Evolutionary conservation across 2,329 filamentous ascomycete genomes (phyloP).

Genomic region (Setomelanomma holmii): DNA sequence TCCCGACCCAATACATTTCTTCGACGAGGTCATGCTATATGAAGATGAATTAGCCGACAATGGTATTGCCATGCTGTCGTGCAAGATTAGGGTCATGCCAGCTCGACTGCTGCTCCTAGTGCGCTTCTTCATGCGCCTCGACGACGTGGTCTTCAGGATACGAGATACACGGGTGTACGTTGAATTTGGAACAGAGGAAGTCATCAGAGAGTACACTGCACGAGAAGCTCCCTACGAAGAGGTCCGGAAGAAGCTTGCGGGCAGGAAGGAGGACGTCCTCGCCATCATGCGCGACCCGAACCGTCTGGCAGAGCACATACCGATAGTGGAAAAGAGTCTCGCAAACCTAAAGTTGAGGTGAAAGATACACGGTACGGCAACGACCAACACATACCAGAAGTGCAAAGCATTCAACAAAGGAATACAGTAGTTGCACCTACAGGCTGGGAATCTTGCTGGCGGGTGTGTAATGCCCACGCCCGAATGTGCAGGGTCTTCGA

Average conservation of each 20-base stretch:
- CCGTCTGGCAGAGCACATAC: constrained; percentile 64
- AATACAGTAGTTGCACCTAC: no score
- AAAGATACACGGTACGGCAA: constrained; percentile 9
- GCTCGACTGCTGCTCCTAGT: constrained; percentile 82
- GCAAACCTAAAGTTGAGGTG: constrained; percentile 60
- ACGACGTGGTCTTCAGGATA: constrained; percentile 86
- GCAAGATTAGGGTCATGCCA: constrained; percentile 93
- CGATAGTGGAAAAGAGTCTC: constrained; percentile 71
- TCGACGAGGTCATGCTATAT: constrained; percentile 94
- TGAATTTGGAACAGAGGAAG: constrained; percentile 79
- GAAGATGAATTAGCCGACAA: constrained; percentile 99
- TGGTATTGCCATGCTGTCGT: constrained; percentile 86
- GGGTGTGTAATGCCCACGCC: no score
- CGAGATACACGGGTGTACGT: constrained; percentile 91
- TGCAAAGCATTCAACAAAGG: no score
- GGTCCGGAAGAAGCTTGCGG: constrained; percentile 67
- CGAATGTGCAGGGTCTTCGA: no score
- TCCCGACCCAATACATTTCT: constrained; percentile 93
- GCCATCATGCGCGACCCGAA: constrained; percentile 82
- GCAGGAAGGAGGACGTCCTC: constrained; percentile 73
- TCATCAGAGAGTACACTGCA: constrained; percentile 89
- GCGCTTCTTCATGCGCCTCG: constrained; percentile 90
- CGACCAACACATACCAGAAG: no score
- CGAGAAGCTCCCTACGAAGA: constrained; percentile 82
- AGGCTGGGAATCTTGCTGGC: no score